Evolutionary conservation across 495 filamentous ascomycete species (phyloP).

Genomic region (Podospora didyma): DNA sequence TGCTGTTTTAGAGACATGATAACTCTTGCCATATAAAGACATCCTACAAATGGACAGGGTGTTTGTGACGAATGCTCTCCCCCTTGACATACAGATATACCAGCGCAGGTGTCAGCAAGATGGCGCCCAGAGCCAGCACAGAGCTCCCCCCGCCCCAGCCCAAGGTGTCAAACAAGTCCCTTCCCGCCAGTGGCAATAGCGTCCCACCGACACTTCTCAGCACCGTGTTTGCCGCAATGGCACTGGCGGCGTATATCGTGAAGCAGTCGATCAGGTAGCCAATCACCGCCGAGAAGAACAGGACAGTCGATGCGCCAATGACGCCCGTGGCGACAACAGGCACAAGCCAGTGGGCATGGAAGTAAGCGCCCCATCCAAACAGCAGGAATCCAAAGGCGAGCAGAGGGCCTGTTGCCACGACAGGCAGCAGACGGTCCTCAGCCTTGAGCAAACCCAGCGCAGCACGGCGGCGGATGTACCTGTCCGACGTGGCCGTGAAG

Average conservation of each 20-base stretch:
- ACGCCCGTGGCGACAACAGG: background rate
- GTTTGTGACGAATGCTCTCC: background rate
- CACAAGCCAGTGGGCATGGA: background rate
- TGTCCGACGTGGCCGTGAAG: conserved; percentile 1
- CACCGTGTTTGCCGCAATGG: background rate
- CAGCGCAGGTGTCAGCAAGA: background rate
- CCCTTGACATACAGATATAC: background rate
- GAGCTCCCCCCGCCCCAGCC: background rate
- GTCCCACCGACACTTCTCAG: background rate
- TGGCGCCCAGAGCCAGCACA: background rate
- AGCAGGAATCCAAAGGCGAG: background rate
- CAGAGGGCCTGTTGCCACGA: background rate
- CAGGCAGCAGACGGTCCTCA: background rate
- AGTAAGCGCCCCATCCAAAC: background rate
- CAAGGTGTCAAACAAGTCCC: background rate
- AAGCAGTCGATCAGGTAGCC: background rate
- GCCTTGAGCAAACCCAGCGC: background rate
- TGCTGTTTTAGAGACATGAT: too few species aligned
- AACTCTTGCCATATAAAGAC: too few species aligned
- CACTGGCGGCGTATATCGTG: background rate
- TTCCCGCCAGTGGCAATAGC: background rate
- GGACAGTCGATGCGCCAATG: background rate
- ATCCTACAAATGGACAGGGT: too few species aligned
- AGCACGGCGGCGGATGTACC: background rate
- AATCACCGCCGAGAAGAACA: background rate